Evolutionary conservation across 2,329 filamentous ascomycete genomes (phyloP).

Genomic region (Cladosporium velox): DNA sequence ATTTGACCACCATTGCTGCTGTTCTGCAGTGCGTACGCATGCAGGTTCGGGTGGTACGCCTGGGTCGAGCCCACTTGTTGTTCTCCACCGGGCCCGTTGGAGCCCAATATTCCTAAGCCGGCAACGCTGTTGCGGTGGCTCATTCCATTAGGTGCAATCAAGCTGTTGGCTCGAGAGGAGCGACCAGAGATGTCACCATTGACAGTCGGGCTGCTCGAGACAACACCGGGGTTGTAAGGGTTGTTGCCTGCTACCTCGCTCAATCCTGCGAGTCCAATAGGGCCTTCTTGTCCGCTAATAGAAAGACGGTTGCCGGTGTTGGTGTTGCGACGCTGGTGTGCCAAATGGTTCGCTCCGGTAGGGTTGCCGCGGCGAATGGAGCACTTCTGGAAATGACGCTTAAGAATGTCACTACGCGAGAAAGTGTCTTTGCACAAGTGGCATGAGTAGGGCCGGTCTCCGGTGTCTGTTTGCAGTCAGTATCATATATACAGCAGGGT

Average conservation of each 20-base stretch:
- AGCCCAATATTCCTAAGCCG: slow-evolving; percentile 36
- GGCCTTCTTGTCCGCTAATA: slow-evolving; percentile 39
- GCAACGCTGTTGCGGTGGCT: slow-evolving; percentile 38
- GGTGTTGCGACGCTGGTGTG: slow-evolving; percentile 57
- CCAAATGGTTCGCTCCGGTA: slow-evolving; percentile 89
- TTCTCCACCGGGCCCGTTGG: slow-evolving; percentile 32
- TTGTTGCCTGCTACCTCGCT: slow-evolving; percentile 36
- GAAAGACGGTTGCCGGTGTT: slow-evolving; percentile 47
- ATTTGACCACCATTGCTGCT: slow-evolving; percentile 33
- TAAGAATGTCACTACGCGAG: slow-evolving; percentile 94
- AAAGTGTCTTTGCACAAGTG: slow-evolving; percentile 97
- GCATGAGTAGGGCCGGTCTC: slow-evolving; percentile 97
- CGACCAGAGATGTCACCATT: slow-evolving; percentile 48
- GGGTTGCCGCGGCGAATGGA: slow-evolving; percentile 95
- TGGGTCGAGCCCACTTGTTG: slow-evolving; percentile 33
- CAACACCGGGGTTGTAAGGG: slow-evolving; percentile 34
- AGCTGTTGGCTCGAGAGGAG: slow-evolving; percentile 52
- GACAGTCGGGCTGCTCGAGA: slow-evolving; percentile 39
- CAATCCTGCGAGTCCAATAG: slow-evolving; percentile 39
- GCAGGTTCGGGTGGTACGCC: slow-evolving; percentile 34
- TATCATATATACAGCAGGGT: slow-evolving; percentile 19
- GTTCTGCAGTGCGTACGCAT: slow-evolving; percentile 39
- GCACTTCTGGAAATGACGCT: slow-evolving; percentile 99
- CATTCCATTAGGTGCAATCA: slow-evolving; percentile 45
- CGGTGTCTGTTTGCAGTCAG: slow-evolving; percentile 71